These are phyloP conservation scores for Crinitomyces ghanaensis DNA, from an alignment of 805 yeast species.

Conservation along the genomic window DNA sequence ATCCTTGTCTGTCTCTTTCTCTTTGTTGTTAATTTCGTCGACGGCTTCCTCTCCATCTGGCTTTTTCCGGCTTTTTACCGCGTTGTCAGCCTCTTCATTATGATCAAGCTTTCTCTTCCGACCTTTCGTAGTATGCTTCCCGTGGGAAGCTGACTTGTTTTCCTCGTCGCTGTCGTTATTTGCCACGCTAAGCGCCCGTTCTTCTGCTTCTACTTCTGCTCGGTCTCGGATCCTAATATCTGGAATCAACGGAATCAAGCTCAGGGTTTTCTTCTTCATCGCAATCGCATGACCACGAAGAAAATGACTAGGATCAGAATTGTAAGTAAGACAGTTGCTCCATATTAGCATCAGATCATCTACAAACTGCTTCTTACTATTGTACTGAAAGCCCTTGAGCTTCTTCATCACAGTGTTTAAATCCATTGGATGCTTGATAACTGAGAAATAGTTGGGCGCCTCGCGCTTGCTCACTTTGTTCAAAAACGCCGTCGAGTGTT, in stretches of 20 bases:
- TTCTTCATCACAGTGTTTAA: constrained; percentile 88
- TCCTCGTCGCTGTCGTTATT: constrained; percentile 29
- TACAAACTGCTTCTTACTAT: constrained; percentile 80
- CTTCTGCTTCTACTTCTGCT: constrained; percentile 31
- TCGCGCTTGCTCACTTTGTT: constrained; percentile 95
- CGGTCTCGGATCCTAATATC: constrained; percentile 62
- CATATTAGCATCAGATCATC: constrained; percentile 91
- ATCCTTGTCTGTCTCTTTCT: background rate
- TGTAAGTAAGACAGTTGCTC: constrained; percentile 87
- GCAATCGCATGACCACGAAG: constrained; percentile 86
- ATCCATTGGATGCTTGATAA: constrained; percentile 94
- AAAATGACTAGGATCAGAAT: constrained; percentile 90
- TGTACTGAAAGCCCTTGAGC: constrained; percentile 69
- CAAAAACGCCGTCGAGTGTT: constrained; percentile 90
- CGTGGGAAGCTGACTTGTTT: constrained; percentile 7
- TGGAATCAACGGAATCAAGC: constrained; percentile 75
- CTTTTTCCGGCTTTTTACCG: constrained; percentile 2
- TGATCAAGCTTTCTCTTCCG: constrained; percentile 19
- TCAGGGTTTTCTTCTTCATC: constrained; percentile 81
- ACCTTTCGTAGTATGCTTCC: constrained; percentile 18
- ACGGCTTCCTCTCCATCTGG: background rate
- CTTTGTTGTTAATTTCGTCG: constrained; percentile 1
- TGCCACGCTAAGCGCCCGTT: constrained; percentile 12
- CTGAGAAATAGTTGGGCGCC: constrained; percentile 89
- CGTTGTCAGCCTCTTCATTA: constrained; percentile 3